Evolutionary conservation across 768 basidiomycete genomes (phyloP).

Genomic region (Lyophyllum atratum): DNA sequence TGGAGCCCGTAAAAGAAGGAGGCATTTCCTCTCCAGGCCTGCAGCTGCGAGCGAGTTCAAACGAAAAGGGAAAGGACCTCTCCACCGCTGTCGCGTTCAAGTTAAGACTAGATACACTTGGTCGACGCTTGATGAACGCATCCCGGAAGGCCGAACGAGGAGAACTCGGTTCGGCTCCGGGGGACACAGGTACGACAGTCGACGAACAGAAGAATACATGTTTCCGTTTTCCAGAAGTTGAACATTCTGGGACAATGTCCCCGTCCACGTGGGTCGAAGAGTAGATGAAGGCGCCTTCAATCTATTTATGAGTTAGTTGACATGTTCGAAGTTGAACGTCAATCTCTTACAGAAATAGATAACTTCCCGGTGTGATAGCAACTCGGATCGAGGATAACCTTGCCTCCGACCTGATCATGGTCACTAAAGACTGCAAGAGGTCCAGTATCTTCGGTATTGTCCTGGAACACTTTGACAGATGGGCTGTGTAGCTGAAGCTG

Average conservation of each 20-base stretch:
- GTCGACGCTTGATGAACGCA: constrained; percentile 45
- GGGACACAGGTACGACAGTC: constrained; percentile 42
- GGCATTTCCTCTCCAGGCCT: constrained; percentile 62
- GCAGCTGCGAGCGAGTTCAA: constrained; percentile 54
- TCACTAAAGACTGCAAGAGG: constrained; percentile 59
- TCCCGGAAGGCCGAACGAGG: constrained; percentile 44
- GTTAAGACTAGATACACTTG: constrained; percentile 44
- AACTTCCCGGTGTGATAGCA: constrained; percentile 58
- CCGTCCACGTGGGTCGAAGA: constrained; percentile 28
- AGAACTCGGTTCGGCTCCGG: constrained; percentile 26
- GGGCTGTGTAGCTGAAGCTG: constrained; percentile 65
- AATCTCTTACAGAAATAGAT: constrained; percentile 49
- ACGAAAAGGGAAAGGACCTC: constrained; percentile 50
- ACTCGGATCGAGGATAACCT: constrained; percentile 55
- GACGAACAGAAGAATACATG: constrained; percentile 56
- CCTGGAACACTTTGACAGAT: constrained; percentile 51
- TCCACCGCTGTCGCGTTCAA: constrained; percentile 33
- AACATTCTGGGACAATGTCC: constrained; percentile 14
- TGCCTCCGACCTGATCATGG: constrained; percentile 61
- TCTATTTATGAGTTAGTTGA: constrained; percentile 33
- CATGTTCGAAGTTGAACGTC: constrained; percentile 10
- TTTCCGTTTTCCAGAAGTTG: constrained; percentile 27
- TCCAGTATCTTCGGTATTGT: constrained; percentile 25
- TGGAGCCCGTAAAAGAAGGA: constrained; percentile 50
- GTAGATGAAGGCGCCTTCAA: constrained; percentile 65